Percentiles rank a stretch among this genome's conserved stretches.
Evolutionary conservation across 805 yeast genomes (phyloP).

Genomic region (Brettanomyces anomalus): DNA sequence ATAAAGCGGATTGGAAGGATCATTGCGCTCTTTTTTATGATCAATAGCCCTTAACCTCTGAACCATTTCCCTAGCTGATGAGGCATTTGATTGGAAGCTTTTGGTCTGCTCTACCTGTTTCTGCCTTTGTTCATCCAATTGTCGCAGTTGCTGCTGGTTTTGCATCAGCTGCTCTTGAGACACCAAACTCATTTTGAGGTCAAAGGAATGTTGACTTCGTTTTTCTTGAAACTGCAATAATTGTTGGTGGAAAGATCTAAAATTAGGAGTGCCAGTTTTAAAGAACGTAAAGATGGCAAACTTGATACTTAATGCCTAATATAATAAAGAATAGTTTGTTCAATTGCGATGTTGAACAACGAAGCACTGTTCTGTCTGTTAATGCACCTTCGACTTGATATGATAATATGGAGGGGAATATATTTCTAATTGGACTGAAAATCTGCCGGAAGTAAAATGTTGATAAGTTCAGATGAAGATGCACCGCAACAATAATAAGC

Average conservation of each 20-base stretch:
- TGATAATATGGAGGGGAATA: too few species aligned
- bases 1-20: conserved; percentile 40
- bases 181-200: conserved; percentile 21
- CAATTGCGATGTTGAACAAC: too few species aligned
- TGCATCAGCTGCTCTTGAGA: conserved; percentile 38
- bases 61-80: conserved; percentile 22
- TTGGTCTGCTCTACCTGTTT: conserved; percentile 35
- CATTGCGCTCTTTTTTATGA: conserved; percentile 18
- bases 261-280: neutral
- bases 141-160: conserved; percentile 38
- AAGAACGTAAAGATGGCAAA: neutral
- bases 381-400: too few species aligned
- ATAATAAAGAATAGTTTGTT: neutral
- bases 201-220: neutral
- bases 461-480: too few species aligned
- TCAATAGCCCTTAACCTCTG: conserved; percentile 14
- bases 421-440: too few species aligned
- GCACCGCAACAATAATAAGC: too few species aligned
- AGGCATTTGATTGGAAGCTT: conserved; percentile 27
- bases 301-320: neutral
- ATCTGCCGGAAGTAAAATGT: too few species aligned
- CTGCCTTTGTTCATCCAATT: conserved; percentile 33
- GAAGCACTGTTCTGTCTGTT: too few species aligned
- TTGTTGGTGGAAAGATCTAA: neutral
- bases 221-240: neutral